Conservation (phyloP, 2,329 filamentous ascomycete genomes). For the Epicoccum sorghinum region DNA sequence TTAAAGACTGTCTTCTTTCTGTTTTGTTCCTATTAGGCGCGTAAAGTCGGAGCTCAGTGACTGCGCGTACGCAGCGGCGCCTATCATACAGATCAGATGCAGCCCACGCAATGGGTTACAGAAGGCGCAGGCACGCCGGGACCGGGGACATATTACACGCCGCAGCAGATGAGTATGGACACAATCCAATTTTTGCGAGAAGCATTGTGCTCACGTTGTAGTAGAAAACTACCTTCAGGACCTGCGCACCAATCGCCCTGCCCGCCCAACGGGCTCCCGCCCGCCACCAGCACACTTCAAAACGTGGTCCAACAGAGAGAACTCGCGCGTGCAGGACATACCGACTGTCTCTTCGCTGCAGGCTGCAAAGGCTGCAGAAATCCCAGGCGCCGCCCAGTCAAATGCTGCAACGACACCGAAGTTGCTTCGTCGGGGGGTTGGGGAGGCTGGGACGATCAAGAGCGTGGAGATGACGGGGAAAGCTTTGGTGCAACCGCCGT, state of each 20-base stretch:
- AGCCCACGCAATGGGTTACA: conserved; percentile 39
- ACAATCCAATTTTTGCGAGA: too few species aligned
- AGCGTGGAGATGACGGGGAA: conserved; percentile 33
- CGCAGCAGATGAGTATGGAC: conserved; percentile 47
- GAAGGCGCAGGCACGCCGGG: conserved; percentile 45
- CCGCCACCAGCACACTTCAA: conserved; percentile 63
- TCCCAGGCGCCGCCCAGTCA: background rate
- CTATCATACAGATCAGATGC: conserved; percentile 27
- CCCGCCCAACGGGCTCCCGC: conserved; percentile 73
- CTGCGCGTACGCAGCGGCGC: background rate
- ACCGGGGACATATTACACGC: conserved; percentile 44
- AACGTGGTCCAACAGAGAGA: conserved; percentile 42
- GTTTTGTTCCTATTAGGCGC: background rate
- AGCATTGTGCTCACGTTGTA: background rate
- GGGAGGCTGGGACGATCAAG: conserved; percentile 38
- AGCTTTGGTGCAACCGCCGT: conserved; percentile 44
- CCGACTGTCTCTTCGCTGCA: conserved; percentile 35
- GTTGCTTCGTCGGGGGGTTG: conserved; percentile 27
- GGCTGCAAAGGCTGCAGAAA: conserved; percentile 24
- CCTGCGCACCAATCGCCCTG: conserved; percentile 70
- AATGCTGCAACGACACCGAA: conserved; percentile 30
- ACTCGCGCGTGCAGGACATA: conserved; percentile 30
- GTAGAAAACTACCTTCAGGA: conserved; percentile 73
- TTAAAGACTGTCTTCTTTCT: background rate
- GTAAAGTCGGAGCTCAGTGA: background rate